These are phyloP conservation scores for Penicillium rolfsii DNA, from an alignment of 2,329 filamentous ascomycete genomes.

Conservation along the genomic window DNA sequence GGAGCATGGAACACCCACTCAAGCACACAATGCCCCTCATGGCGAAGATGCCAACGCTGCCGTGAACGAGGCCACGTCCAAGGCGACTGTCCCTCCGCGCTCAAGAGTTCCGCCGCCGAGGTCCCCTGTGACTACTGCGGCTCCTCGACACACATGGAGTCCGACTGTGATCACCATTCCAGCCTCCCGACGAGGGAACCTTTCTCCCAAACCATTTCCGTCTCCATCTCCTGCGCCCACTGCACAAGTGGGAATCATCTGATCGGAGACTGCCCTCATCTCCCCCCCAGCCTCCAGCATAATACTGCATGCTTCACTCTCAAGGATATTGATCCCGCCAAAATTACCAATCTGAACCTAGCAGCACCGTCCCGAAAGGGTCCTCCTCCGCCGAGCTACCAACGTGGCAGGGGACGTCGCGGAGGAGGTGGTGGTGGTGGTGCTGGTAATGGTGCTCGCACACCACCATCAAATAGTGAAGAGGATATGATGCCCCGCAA, in stretches of 20 bases:
- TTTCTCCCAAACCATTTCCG: slow-evolving; percentile 35
- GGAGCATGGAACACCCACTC: slow-evolving; percentile 46
- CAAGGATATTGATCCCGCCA: slow-evolving; percentile 40
- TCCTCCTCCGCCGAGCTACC: slow-evolving; percentile 6
- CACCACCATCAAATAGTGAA: slow-evolving; percentile 40
- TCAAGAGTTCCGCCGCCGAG: slow-evolving; percentile 57
- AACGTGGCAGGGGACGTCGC: slow-evolving; percentile 34
- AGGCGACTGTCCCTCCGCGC: slow-evolving; percentile 59
- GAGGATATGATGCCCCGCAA: slow-evolving; percentile 40
- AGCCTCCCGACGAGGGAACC: slow-evolving; percentile 38
- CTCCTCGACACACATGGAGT: slow-evolving; percentile 60
- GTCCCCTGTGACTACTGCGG: slow-evolving; percentile 65
- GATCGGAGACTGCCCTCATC: slow-evolving; percentile 49
- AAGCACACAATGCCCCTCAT: slow-evolving; percentile 45
- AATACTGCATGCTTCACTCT: slow-evolving; percentile 46
- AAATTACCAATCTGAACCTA: slow-evolving; percentile 46
- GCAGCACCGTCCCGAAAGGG: slow-evolving; percentile 18
- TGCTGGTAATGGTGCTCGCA: slow-evolving; percentile 25
- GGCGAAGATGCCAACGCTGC: slow-evolving; percentile 58
- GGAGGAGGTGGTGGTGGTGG: slow-evolving; percentile 12
- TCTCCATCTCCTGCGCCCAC: slow-evolving; percentile 50
- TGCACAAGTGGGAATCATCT: slow-evolving; percentile 50
- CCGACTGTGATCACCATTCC: slow-evolving; percentile 64
- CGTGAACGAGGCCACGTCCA: slow-evolving; percentile 63
- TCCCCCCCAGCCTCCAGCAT: slow-evolving; percentile 25